Base-by-base conservation (phyloP, 2,329 filamentous ascomycete genomes). In the Myrmaecium sp. region DNA sequence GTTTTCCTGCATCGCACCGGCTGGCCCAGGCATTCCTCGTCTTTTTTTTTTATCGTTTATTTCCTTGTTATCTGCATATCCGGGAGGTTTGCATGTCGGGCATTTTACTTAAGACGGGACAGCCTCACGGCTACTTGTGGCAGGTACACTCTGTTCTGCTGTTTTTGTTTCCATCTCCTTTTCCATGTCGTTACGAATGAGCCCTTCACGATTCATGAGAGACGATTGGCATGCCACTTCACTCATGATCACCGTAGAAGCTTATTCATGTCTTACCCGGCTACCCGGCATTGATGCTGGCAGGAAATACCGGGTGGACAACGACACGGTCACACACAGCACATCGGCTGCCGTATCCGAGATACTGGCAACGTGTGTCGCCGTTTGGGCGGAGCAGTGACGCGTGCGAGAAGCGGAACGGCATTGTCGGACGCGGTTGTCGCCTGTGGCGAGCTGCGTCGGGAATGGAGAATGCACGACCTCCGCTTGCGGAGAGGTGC, bases 51-150 rank as follows among this genome's bases (percentile, higher is more conserved):
- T 37, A 32, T 36, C 36, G 33, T 36, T 38, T 33, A 28, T 46
- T 48, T 49, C 42, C 39, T 46, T 47, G 40, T 46, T 42, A 40
- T 47, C 48, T 50, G 57, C 52, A 50, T 51, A 45, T 51, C 48
- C 49, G 49, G 51, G 51, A 54, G 51, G 53, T 43, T 46, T 42
- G 49, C 46, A 54, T 51, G 44, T 55, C 44, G 37, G 44, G 50
- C 52, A 55, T 52, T 55, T 52, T 40, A 51, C 44, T 45, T 41
- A 32, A 40, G 41, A 38, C 54, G 39, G 42, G 44, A 49, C 35
- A 47, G 54, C 52, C 54, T 54, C 54, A 47, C 54, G 54, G 53
- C 54, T 49, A 45, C 41, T 17, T 21, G 44, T 44, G 45, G 45
- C 45, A 38, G 51, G 52, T 32, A 47, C 46, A 45, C 41, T 52